A percentile compares a stretch with the other conserved stretches of the same genome.
Conservation (phyloP, 805 yeast genomes). For the Candida ponderosae region DNA sequence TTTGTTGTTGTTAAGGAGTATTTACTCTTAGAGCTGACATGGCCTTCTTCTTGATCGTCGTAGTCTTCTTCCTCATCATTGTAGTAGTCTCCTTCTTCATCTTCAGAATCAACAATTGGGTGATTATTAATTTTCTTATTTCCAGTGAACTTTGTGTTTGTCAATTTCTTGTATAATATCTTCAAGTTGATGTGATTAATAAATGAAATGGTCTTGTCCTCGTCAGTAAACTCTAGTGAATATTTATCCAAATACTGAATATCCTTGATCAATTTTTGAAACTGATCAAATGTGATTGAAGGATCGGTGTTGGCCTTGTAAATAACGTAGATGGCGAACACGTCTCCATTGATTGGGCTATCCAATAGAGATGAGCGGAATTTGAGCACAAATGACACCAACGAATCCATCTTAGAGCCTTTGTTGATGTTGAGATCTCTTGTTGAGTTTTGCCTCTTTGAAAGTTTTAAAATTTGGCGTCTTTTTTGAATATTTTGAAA, state of each 20-base stretch:
- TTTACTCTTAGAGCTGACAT: conserved; percentile 2
- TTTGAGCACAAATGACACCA: conserved; percentile 4
- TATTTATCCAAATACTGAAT: not conserved
- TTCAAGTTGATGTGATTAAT: conserved; percentile 11
- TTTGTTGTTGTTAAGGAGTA: conserved; percentile 6
- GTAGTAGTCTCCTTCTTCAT: not conserved
- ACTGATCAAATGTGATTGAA: not conserved
- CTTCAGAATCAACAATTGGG: not conserved
- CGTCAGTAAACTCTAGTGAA: conserved; percentile 2
- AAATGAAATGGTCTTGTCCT: conserved; percentile 5
- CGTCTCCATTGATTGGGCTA: conserved; percentile 10
- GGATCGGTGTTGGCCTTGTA: conserved; percentile 2
- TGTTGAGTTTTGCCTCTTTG: too few species aligned
- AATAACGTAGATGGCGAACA: conserved; percentile 6
- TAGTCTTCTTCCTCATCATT: not conserved
- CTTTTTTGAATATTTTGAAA: too few species aligned
- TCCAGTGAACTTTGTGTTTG: conserved; percentile 1
- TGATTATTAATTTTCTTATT: not conserved
- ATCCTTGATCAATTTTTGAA: not conserved
- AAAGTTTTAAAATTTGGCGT: too few species aligned
- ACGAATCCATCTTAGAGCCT: too few species aligned
- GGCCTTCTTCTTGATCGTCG: conserved; percentile 1
- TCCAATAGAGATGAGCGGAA: conserved; percentile 5
- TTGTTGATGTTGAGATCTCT: too few species aligned
- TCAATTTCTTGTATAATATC: not conserved